Conservation (phyloP, 2,329 filamentous ascomycete species). For the Aspergillus candidus region DNA sequence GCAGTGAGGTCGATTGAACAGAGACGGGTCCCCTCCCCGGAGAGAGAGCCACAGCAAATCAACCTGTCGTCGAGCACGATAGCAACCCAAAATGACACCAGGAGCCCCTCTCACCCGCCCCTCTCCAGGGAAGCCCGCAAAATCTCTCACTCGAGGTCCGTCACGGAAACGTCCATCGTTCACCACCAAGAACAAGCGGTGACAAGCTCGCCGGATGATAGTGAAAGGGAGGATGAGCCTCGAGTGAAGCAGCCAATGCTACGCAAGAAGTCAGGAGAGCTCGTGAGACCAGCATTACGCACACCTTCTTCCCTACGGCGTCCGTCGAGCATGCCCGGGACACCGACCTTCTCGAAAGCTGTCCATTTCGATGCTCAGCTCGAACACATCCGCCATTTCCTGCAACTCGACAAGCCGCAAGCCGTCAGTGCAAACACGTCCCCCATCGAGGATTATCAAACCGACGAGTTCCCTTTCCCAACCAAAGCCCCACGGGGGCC, state of each 20-base stretch:
- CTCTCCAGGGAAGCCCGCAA: slow-evolving; percentile 53
- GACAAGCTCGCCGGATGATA: slow-evolving; percentile 41
- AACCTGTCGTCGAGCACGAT: slow-evolving; percentile 26
- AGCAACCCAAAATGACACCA: slow-evolving; percentile 13
- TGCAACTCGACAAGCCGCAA: slow-evolving; percentile 89
- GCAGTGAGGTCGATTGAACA: slow-evolving; percentile 72
- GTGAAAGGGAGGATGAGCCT: slow-evolving; percentile 56
- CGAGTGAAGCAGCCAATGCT: slow-evolving; percentile 82
- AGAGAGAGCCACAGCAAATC: slow-evolving; percentile 17
- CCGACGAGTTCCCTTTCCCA: slow-evolving; percentile 87
- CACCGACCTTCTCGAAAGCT: slow-evolving; percentile 88
- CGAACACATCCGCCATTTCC: slow-evolving; percentile 91
- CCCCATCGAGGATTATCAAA: slow-evolving; percentile 80
- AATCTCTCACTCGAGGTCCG: slow-evolving; percentile 56
- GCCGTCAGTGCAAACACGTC: slow-evolving; percentile 93
- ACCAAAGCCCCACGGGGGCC: slow-evolving; percentile 45
- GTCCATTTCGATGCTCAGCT: slow-evolving; percentile 98
- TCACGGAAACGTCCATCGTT: slow-evolving; percentile 50
- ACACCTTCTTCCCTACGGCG: slow-evolving; percentile 66
- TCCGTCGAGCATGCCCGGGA: slow-evolving; percentile 95
- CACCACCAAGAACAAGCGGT: slow-evolving; percentile 37
- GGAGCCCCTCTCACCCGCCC: slow-evolving; percentile 28
- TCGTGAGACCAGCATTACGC: slow-evolving; percentile 86
- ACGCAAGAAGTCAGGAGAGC: slow-evolving; percentile 94
- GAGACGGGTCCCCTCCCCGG: slow-evolving; percentile 25